Evolutionary conservation across 306 rosid species (phyloP), one percentile per base, ranked within the genome.

Genomic region (Bauhinia variegata): DNA sequence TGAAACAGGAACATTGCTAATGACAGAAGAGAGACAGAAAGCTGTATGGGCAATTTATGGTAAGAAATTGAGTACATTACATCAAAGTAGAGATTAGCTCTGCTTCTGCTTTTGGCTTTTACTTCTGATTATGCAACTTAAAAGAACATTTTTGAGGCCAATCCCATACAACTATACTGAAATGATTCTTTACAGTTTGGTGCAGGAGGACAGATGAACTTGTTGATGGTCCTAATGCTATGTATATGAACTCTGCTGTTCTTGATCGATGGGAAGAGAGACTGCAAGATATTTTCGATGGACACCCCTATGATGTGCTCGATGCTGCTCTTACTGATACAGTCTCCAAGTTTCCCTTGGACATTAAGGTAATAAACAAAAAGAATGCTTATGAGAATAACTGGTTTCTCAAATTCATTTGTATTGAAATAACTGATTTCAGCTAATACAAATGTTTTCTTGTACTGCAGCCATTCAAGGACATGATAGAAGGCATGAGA

Each of bases 31-130:
- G 71, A 74, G 96, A 56, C 86, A 86, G 75, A 92, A 79, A 74
- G 98, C 98, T 19, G 87, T 85, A 57, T 89, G 95, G 96, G 96
- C 96, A 47, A 89, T 92, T 32, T 92, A 92, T 67, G 92, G 96
- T 82, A 81, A 83, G 81, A 75, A 39, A n/a, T 39, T 43, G 12
- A 4, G 16, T 38, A 43, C 11, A 1, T 11, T 3, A 41, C n/a
- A 41, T 5, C 0, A 23, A 23, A 23, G 5, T 36, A 36, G 9
- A 8, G 41, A 34, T 34, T 34, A 3, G 7, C 5, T 4, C 7
- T 34, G 38, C 7, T 34, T 34, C 38, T 34, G 4, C 7, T 34
- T n/a, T n/a, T n/a, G n/a, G n/a, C n/a, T n/a, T n/a, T n/a, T n/a
- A n/a, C n/a, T n/a, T n/a, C n/a, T n/a, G n/a, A n/a, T n/a, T n/a